Conservation (phyloP, 495 filamentous ascomycete genomes). For the Tuber magnatum region DNA sequence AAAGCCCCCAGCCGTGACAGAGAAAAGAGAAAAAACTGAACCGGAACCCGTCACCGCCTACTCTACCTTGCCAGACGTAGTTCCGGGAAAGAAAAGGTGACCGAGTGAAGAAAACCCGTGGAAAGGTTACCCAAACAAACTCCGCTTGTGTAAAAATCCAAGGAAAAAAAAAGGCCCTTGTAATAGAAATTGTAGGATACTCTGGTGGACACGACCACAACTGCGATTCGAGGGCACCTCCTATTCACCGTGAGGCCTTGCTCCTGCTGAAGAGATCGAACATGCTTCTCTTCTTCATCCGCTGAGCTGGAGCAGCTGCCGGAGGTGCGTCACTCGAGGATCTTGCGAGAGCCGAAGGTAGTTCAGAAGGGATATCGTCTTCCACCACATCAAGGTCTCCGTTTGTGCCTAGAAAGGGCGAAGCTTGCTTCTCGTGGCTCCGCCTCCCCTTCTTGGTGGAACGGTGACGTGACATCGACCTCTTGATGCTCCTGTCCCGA, state of each 20-base stretch:
- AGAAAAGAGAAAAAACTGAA: conserved; percentile 17
- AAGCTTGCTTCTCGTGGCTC: conserved; percentile 21
- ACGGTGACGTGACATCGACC: conserved; percentile 31
- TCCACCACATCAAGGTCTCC: conserved; percentile 2
- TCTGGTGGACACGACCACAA: neutral
- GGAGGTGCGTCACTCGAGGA: conserved; percentile 22
- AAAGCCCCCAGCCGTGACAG: conserved; percentile 10
- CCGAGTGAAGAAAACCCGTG: conserved; percentile 9
- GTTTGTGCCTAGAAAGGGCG: neutral
- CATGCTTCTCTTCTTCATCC: conserved; percentile 38
- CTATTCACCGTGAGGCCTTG: conserved; percentile 15
- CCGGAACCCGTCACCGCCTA: neutral
- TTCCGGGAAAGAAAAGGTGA: neutral
- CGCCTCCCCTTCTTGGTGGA: conserved; percentile 28
- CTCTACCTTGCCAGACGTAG: neutral
- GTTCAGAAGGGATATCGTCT: conserved; percentile 18
- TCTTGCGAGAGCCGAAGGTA: conserved; percentile 12
- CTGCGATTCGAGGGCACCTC: neutral
- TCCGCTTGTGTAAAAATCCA: conserved; percentile 10
- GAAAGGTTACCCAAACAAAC: conserved; percentile 17
- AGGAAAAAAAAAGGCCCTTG: conserved; percentile 13
- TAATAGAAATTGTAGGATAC: neutral
- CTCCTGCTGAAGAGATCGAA: conserved; percentile 36
- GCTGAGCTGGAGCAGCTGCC: conserved; percentile 10
- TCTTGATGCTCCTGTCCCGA: conserved; percentile 30